Evolutionary conservation across 768 basidiomycete genomes (phyloP).

Genomic region (Lentinus tigrinus): DNA sequence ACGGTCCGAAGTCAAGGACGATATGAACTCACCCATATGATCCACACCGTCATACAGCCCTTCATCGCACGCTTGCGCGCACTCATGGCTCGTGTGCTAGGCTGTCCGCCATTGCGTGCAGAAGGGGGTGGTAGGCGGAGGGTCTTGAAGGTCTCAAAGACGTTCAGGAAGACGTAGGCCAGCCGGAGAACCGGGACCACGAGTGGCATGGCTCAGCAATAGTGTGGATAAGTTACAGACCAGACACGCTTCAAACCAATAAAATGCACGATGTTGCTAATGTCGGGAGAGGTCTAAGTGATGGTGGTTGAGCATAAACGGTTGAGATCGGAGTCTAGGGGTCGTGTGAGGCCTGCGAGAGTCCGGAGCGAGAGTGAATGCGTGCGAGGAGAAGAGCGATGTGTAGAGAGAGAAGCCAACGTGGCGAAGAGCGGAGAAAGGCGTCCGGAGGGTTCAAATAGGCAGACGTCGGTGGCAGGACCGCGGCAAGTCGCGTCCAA

Average conservation of each 20-base stretch:
- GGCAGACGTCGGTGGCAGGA: constrained; percentile 11
- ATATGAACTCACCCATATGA: constrained; percentile 67
- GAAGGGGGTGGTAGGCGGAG: constrained; percentile 64
- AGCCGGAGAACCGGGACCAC: constrained; percentile 66
- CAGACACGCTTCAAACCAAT: background rate
- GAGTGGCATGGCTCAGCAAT: constrained; percentile 52
- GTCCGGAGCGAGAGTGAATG: background rate
- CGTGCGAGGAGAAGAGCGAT: background rate
- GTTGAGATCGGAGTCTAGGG: background rate
- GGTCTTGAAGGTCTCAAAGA: constrained; percentile 84
- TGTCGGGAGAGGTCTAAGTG: background rate
- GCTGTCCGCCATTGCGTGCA: constrained; percentile 52
- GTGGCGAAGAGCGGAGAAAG: background rate
- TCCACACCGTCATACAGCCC: constrained; percentile 80
- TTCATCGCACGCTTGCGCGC: constrained; percentile 86
- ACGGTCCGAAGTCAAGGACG: background rate
- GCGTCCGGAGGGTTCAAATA: constrained; percentile 11
- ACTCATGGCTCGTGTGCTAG: constrained; percentile 64
- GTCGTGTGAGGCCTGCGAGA: background rate
- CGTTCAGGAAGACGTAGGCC: constrained; percentile 71
- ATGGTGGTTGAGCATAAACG: background rate
- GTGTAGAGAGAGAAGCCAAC: background rate
- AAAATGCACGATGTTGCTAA: background rate
- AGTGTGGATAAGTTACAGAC: background rate
- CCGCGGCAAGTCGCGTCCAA: constrained; percentile 17